These are phyloP conservation scores for Botrytis aclada DNA, from an alignment of 2,329 filamentous ascomycete genomes.

Conservation along the genomic window DNA sequence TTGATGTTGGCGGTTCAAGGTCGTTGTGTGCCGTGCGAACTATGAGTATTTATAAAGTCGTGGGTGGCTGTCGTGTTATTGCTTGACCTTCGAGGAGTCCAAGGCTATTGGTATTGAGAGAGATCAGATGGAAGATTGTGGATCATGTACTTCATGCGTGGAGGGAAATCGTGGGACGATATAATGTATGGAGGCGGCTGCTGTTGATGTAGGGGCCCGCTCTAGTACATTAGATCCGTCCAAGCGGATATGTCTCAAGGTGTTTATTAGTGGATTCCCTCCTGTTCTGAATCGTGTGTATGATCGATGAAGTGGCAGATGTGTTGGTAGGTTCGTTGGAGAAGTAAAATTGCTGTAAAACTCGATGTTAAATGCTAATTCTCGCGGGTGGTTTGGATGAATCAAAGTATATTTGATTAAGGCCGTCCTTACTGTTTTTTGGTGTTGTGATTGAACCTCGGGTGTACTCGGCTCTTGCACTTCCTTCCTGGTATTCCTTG, in stretches of 20 bases:
- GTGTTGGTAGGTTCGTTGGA: neutral
- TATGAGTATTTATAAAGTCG: neutral
- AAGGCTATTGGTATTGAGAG: neutral
- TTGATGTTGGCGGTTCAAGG: neutral
- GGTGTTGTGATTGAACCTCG: neutral
- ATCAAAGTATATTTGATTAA: neutral
- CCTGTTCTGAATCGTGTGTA: neutral
- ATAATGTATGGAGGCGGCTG: neutral
- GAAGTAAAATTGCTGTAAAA: neutral
- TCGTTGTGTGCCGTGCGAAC: neutral
- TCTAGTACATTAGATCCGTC: neutral
- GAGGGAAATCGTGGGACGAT: neutral
- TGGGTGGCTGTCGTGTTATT: neutral
- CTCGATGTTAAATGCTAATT: neutral
- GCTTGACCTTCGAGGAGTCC: neutral
- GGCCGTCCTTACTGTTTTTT: neutral
- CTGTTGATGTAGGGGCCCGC: neutral
- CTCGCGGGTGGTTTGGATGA: neutral
- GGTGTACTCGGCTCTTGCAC: conserved; percentile 7
- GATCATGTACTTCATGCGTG: neutral
- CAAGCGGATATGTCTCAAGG: neutral
- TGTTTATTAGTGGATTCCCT: neutral
- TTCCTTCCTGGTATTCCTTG: conserved; percentile 11
- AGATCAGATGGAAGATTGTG: conserved; percentile 3
- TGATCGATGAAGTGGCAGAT: conserved; percentile 13